A percentile compares a stretch with the other conserved stretches of the same genome.
Evolutionary conservation across 768 basidiomycete species (phyloP).

Genomic region (Rhodotorula babjevae): DNA sequence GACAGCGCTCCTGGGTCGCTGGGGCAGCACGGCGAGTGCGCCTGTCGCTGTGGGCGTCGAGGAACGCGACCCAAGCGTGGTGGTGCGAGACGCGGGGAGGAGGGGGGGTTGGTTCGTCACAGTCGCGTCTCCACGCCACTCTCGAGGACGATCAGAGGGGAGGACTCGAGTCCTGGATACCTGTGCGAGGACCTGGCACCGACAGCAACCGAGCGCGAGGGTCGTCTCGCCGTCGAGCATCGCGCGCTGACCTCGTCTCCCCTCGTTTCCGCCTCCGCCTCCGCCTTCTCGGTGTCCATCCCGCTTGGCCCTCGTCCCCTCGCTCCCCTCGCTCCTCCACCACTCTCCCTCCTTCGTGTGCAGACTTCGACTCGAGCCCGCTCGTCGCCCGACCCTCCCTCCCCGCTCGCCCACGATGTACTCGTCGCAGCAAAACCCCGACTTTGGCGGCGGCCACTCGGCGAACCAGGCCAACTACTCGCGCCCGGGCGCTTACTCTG

Average conservation of each 20-base stretch:
- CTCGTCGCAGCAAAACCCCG: constrained; percentile 16
- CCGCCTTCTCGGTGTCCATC: background rate
- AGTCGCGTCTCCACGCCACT: too few species aligned
- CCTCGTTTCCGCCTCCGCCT: background rate
- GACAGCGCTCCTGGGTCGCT: too few species aligned
- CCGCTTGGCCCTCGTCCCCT: background rate
- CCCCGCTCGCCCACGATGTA: constrained; percentile 25
- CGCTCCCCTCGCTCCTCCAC: background rate
- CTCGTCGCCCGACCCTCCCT: background rate
- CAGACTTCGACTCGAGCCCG: background rate
- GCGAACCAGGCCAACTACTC: constrained; percentile 6
- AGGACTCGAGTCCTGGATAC: background rate
- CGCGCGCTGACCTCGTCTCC: background rate
- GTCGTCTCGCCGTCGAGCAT: background rate
- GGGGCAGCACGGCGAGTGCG: too few species aligned
- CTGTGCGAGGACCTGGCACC: background rate
- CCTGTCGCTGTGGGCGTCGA: too few species aligned
- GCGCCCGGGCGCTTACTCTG: constrained; percentile 14
- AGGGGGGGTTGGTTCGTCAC: too few species aligned
- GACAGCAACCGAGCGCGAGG: background rate
- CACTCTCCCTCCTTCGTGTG: background rate
- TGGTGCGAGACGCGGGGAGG: too few species aligned
- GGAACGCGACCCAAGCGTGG: too few species aligned
- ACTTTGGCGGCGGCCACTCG: constrained; percentile 16
- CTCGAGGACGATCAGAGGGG: background rate